phyloP scores from a whole-genome alignment of 768 basidiomycete species.

The Auricularia sp. region DNA sequence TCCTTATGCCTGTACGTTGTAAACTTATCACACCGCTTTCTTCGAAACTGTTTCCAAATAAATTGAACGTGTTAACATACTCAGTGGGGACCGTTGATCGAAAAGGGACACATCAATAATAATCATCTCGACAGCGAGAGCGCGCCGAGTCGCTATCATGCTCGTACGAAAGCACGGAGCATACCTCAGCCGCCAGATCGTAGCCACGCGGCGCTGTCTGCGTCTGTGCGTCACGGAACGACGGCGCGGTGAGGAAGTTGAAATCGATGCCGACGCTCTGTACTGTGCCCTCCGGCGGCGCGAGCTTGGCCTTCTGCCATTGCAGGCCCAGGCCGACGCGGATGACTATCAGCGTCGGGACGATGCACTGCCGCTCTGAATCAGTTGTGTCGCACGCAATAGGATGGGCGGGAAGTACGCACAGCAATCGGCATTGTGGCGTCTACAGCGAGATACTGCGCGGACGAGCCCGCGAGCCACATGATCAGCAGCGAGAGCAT shows the following conservation, averaged over 20 bases:
- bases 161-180: not conserved
- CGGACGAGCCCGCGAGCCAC: conserved; percentile 24
- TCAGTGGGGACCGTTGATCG: too few relatives aligned
- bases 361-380: not conserved
- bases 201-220: not conserved
- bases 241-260: not conserved
- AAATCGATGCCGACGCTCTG: not conserved
- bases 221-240: not conserved
- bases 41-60: not conserved
- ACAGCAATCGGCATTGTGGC: conserved; percentile 14
- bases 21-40: not conserved
- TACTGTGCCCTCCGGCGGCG: not conserved
- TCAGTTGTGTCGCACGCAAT: not conserved
- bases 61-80: too few relatives aligned
- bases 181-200: not conserved
- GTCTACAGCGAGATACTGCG: conserved; percentile 28
- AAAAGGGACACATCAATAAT: too few relatives aligned
- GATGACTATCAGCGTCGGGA: not conserved
- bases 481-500: conserved; percentile 24
- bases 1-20: not conserved
- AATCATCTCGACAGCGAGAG: too few relatives aligned
- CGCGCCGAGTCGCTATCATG: too few relatives aligned
- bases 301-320: not conserved
- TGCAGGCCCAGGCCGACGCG: not conserved
- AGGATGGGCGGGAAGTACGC: conserved; percentile 7